A percentile compares a stretch with the other conserved stretches of the same genome.
Evolutionary conservation across 2,329 filamentous ascomycete genomes (phyloP).

Genomic region (Neurospora sp.): DNA sequence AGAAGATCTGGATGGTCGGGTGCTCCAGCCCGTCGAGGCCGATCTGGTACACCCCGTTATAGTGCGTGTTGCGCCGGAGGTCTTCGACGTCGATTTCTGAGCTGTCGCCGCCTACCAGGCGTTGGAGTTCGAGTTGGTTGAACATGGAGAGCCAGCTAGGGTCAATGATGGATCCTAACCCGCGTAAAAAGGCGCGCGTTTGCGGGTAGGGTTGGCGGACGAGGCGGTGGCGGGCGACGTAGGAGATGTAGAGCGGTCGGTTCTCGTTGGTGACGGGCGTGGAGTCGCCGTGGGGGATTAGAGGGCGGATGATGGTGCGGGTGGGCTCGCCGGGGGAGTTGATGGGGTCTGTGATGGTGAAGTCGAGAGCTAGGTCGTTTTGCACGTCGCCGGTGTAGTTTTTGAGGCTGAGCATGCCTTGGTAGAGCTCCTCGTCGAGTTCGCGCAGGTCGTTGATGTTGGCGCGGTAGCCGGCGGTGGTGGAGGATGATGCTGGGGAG

Average conservation of each 20-base stretch:
- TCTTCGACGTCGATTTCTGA: constrained; percentile 82
- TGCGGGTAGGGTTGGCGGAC: constrained; percentile 71
- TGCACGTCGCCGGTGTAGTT: constrained; percentile 70
- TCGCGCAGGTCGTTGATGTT: constrained; percentile 91
- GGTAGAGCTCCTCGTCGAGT: constrained; percentile 82
- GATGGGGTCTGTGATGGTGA: constrained; percentile 71
- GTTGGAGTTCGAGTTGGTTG: constrained; percentile 90
- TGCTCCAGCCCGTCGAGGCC: constrained; percentile 87
- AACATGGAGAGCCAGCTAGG: constrained; percentile 97
- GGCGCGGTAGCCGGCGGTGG: constrained; percentile 61
- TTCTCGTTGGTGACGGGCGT: constrained; percentile 83
- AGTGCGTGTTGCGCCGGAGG: constrained; percentile 71
- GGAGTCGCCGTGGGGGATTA: constrained; percentile 68
- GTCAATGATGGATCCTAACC: constrained; percentile 78
- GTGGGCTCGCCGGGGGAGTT: constrained; percentile 35
- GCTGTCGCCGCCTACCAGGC: constrained; percentile 79
- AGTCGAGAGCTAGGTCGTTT: constrained; percentile 71
- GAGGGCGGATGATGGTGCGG: constrained; percentile 60
- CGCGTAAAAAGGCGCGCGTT: constrained; percentile 77
- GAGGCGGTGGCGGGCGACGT: constrained; percentile 79
- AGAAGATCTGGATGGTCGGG: constrained; percentile 76
- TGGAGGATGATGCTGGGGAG: constrained; percentile 75
- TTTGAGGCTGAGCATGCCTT: constrained; percentile 73
- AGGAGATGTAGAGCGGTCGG: constrained; percentile 85
- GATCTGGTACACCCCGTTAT: constrained; percentile 78